A percentile compares a stretch with the other conserved stretches of the same genome.
Evolutionary conservation across 768 basidiomycete genomes (phyloP).

Genomic region (Candolleomyces aberdarensis): DNA sequence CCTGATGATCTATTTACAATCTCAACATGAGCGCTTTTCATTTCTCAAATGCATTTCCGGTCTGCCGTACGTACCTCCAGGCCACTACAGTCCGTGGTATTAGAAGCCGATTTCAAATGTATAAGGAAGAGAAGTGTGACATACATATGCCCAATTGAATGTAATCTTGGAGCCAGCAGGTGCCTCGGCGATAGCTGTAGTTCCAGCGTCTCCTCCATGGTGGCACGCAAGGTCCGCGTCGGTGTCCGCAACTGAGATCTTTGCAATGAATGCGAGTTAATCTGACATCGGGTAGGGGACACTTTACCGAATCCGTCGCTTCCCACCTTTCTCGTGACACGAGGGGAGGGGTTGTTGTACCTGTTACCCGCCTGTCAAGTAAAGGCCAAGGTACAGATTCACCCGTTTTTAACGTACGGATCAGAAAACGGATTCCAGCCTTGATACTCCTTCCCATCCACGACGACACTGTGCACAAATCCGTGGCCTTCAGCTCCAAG

Average conservation of each 20-base stretch:
- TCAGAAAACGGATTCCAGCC: constrained; percentile 40
- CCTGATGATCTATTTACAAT: constrained; percentile 38
- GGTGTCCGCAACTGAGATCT: constrained; percentile 19
- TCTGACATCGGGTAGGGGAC: not conserved
- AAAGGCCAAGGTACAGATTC: constrained; percentile 2
- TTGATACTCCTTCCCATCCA: constrained; percentile 27
- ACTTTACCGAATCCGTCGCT: constrained; percentile 32
- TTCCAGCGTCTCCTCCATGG: constrained; percentile 36
- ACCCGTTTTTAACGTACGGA: constrained; percentile 23
- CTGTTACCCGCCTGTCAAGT: constrained; percentile 16
- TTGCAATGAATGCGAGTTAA: constrained; percentile 4
- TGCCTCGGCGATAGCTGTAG: constrained; percentile 32
- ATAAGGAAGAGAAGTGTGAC: constrained; percentile 13
- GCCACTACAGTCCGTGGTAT: constrained; percentile 28
- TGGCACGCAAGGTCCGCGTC: constrained; percentile 43
- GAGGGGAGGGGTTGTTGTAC: constrained; percentile 24
- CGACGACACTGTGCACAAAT: constrained; percentile 30
- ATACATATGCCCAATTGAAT: constrained; percentile 44
- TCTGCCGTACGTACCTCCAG: constrained; percentile 23
- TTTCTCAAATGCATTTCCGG: constrained; percentile 8
- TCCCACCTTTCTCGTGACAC: constrained; percentile 31
- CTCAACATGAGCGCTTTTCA: constrained; percentile 5
- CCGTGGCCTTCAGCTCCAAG: constrained; percentile 27
- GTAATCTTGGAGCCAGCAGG: constrained; percentile 38
- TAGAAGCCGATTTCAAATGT: constrained; percentile 7